These are phyloP conservation scores for Fusarium camptoceras DNA, from an alignment of 2,329 filamentous ascomycete genomes.

Conservation along the genomic window DNA sequence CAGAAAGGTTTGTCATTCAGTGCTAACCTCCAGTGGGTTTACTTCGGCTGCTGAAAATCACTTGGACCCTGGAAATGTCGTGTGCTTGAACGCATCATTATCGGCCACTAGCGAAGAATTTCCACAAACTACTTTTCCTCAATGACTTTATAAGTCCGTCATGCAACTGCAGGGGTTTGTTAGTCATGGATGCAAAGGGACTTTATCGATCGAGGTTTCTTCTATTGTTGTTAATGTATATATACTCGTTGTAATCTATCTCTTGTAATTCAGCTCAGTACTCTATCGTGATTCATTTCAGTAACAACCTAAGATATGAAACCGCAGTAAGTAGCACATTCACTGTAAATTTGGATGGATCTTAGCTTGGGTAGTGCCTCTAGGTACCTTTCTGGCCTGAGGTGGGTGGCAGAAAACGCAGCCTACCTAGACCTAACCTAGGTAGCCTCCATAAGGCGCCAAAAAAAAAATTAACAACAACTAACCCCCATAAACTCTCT, in stretches of 20 bases:
- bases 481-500: neutral
- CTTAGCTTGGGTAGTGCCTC: neutral
- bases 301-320: neutral
- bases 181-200: neutral
- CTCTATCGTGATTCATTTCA: neutral
- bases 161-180: constrained; percentile 1
- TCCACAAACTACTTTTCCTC: constrained; percentile 9
- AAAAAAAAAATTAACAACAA: neutral
- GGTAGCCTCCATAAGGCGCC: neutral
- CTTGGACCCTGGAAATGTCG: constrained; percentile 30
- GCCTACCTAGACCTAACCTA: neutral
- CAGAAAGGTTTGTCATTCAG: neutral
- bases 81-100: constrained; percentile 25
- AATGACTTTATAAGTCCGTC: constrained; percentile 1
- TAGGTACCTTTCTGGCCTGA: neutral
- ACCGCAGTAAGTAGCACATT: neutral
- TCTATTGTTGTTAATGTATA: neutral
- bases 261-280: neutral
- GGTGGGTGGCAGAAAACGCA: neutral
- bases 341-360: neutral
- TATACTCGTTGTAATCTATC: neutral
- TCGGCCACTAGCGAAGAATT: constrained; percentile 10
- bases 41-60: constrained; percentile 27
- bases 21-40: constrained; percentile 26
- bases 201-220: neutral